These are phyloP conservation scores for Rhynchosporium secalis DNA, from an alignment of 2,329 filamentous ascomycete genomes.

Conservation along the genomic window DNA sequence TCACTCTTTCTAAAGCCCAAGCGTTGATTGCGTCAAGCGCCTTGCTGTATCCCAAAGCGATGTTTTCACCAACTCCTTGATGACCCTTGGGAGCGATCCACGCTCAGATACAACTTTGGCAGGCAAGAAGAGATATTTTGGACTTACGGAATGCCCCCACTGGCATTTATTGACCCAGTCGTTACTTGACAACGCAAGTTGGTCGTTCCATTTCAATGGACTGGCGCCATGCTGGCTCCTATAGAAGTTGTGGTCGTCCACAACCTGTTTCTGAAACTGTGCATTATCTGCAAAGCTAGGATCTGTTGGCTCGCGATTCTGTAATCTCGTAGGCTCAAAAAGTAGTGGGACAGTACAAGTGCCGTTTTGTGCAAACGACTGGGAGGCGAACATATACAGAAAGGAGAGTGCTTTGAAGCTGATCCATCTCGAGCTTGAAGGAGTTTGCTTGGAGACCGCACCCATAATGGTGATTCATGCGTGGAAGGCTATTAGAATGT, in stretches of 20 bases:
- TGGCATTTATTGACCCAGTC: slow-evolving; percentile 3
- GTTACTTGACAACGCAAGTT: not conserved
- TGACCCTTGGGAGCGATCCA: not conserved
- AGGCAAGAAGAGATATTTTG: not conserved
- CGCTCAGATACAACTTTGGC: not conserved
- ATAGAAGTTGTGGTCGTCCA: not conserved
- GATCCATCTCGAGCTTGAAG: not conserved
- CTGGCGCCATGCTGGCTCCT: not conserved
- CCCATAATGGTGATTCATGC: not conserved
- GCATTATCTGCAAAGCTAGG: slow-evolving; percentile 5
- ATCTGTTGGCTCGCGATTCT: slow-evolving; percentile 5
- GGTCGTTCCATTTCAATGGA: not conserved
- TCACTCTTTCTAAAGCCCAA: slow-evolving; percentile 13
- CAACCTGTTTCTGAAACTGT: not conserved
- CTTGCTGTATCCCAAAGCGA: slow-evolving; percentile 5
- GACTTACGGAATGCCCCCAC: not conserved
- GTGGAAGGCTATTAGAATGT: too few species aligned
- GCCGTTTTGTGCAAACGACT: not conserved
- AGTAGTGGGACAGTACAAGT: not conserved
- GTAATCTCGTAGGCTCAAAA: not conserved
- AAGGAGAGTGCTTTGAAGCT: not conserved
- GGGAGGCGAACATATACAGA: not conserved
- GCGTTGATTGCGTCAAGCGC: not conserved
- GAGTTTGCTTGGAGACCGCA: not conserved
- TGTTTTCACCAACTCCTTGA: slow-evolving; percentile 8